These are phyloP conservation scores for Blastocystis sp. DNA, from an alignment of 352 stramenopile genomes.

Conservation along the genomic window DNA sequence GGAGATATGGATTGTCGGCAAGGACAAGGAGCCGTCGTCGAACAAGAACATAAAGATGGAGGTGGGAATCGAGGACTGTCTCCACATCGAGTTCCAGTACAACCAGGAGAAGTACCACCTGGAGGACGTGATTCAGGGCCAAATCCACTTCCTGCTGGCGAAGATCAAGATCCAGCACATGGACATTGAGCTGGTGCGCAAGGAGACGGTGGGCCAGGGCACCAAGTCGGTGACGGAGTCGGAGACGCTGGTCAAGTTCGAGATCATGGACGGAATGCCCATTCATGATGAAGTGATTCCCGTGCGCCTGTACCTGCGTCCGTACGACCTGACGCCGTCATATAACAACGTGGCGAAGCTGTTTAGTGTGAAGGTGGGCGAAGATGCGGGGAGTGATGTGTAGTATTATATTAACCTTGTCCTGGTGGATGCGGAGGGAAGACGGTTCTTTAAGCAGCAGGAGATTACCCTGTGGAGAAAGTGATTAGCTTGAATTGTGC, in stretches of 20 bases:
- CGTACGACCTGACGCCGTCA: conserved; percentile 77
- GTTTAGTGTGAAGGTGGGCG: conserved; percentile 73
- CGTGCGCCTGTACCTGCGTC: conserved; percentile 87
- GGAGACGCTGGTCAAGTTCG: conserved; percentile 93
- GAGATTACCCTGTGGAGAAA: conserved; percentile 89
- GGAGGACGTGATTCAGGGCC: conserved; percentile 90
- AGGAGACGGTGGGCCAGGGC: conserved; percentile 83
- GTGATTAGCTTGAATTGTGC: background rate
- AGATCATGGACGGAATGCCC: conserved; percentile 97
- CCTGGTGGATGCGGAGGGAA: conserved; percentile 95
- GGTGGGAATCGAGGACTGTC: conserved; percentile 96
- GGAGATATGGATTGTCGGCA: conserved; percentile 81
- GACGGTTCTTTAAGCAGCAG: conserved; percentile 99
- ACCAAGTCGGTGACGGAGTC: conserved; percentile 85
- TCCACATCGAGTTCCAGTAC: conserved; percentile 99
- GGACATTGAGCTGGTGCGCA: conserved; percentile 92
- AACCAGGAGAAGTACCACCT: conserved; percentile 91
- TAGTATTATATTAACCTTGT: conserved; percentile 95
- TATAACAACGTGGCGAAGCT: conserved; percentile 80
- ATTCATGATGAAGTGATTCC: conserved; percentile 92
- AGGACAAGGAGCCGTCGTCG: conserved; percentile 75
- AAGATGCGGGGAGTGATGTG: background rate
- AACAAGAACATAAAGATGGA: conserved; percentile 94
- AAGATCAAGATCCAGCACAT: conserved; percentile 99
- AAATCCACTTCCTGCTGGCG: conserved; percentile 95